Evolutionary conservation across 2,329 filamentous ascomycete species (phyloP).

Genomic region (Penicillium sp.): DNA sequence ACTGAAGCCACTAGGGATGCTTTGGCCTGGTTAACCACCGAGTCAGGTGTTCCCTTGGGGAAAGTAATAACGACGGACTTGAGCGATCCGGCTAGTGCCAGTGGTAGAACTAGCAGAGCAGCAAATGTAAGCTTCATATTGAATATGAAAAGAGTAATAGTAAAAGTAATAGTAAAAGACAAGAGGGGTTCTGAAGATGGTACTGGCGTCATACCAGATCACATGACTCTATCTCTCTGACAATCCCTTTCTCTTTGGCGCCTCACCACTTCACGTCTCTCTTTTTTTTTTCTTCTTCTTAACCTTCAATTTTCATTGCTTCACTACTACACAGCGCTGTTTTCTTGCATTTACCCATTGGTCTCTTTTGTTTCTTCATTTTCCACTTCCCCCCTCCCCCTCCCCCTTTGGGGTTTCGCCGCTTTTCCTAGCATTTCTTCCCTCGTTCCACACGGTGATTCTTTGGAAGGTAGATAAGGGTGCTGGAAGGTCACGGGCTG

Average conservation of each 20-base stretch:
- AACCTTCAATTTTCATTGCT: neutral
- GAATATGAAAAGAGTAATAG: neutral
- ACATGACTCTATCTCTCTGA: slow-evolving; percentile 5
- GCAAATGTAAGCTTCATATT: slow-evolving; percentile 65
- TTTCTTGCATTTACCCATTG: slow-evolving; percentile 5
- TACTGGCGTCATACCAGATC: slow-evolving; percentile 16
- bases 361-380: neutral
- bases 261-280: neutral
- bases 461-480: slow-evolving; percentile 24
- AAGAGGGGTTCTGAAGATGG: neutral
- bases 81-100: slow-evolving; percentile 61
- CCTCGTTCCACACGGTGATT: slow-evolving; percentile 4
- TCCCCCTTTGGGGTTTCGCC: neutral
- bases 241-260: slow-evolving; percentile 12
- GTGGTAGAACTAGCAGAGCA: slow-evolving; percentile 53
- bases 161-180: too few species aligned
- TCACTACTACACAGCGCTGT: neutral
- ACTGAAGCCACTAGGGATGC: slow-evolving; percentile 65
- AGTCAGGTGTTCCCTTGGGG: slow-evolving; percentile 64
- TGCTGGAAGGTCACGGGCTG: slow-evolving; percentile 26
- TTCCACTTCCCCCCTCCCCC: too few species aligned
- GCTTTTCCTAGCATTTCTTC: neutral
- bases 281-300: neutral
- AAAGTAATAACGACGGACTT: slow-evolving; percentile 80
- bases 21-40: slow-evolving; percentile 69